Evolutionary conservation across 768 basidiomycete species (phyloP).

Genomic region (Hydnomerulius pinastri): DNA sequence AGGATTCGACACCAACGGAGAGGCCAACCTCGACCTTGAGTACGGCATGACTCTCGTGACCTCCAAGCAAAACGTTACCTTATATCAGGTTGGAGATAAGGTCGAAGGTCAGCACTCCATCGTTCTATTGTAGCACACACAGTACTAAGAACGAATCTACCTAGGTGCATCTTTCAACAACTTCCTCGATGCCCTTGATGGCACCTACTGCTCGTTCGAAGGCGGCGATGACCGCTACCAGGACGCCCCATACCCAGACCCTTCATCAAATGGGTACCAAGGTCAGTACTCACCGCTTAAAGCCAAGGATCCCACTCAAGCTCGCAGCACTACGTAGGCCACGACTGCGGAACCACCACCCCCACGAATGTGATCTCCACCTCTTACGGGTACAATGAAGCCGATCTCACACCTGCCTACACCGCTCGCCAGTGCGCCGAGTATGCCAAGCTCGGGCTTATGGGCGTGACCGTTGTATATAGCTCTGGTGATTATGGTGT

Average conservation of each 20-base stretch:
- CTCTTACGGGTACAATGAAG: conserved; percentile 42
- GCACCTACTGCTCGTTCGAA: conserved; percentile 35
- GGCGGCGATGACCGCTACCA: conserved; percentile 44
- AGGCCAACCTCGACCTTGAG: conserved; percentile 74
- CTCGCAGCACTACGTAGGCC: conserved; percentile 8
- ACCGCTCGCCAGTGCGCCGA: conserved; percentile 47
- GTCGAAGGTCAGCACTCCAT: conserved; percentile 27
- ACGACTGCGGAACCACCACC: conserved; percentile 38
- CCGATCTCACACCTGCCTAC: conserved; percentile 35
- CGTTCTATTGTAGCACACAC: conserved; percentile 2
- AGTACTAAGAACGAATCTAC: background rate
- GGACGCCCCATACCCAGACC: conserved; percentile 47
- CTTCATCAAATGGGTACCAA: conserved; percentile 36
- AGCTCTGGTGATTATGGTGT: conserved; percentile 48
- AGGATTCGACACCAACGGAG: conserved; percentile 47
- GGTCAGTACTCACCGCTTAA: conserved; percentile 23
- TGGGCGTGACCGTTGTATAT: conserved; percentile 49
- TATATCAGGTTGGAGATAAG: conserved; percentile 44
- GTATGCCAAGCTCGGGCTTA: conserved; percentile 50
- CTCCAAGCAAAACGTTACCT: conserved; percentile 33
- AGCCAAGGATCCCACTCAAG: background rate
- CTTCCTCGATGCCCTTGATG: conserved; percentile 37
- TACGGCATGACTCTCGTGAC: conserved; percentile 57
- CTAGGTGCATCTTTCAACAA: conserved; percentile 45
- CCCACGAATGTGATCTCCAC: conserved; percentile 46